Evolutionary conservation across 495 filamentous ascomycete species (phyloP).

Genomic region (Astrocystis sublimbata): DNA sequence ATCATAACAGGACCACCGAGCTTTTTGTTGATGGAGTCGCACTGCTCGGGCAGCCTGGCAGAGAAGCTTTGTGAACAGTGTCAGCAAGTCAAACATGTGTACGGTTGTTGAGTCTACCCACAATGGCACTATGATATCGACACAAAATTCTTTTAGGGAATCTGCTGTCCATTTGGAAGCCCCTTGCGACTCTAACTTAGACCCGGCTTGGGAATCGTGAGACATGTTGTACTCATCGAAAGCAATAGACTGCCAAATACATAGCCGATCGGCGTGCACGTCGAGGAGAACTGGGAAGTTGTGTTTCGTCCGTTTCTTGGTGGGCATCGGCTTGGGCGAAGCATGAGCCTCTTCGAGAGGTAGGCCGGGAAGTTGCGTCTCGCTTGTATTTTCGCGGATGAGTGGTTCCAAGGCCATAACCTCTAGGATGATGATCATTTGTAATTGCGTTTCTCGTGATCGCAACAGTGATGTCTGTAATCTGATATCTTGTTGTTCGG

Average conservation of each 20-base stretch:
- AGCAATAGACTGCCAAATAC: constrained; percentile 92
- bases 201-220: constrained; percentile 47
- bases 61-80: constrained; percentile 60
- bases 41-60: constrained; percentile 77
- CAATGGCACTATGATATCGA: constrained; percentile 93
- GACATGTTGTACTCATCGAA: constrained; percentile 54
- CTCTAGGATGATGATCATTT: constrained; percentile 88
- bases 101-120: constrained; percentile 43
- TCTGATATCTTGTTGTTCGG: constrained; percentile 51
- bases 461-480: constrained; percentile 65
- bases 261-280: constrained; percentile 82
- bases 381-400: constrained; percentile 38
- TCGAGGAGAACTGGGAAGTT: constrained; percentile 66
- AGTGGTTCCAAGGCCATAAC: constrained; percentile 72
- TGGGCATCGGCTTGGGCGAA: constrained; percentile 21
- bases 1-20: constrained; percentile 73
- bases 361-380: constrained; percentile 43
- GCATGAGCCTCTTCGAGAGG: constrained; percentile 23
- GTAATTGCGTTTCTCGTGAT: constrained; percentile 79
- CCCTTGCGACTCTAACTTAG: constrained; percentile 33
- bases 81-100: constrained; percentile 15
- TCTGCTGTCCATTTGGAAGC: constrained; percentile 35
- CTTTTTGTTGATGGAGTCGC: constrained; percentile 78
- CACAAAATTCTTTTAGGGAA: constrained; percentile 68
- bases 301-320: constrained; percentile 44